Percentiles rank a stretch among this genome's conserved stretches.
Evolutionary conservation across 495 filamentous ascomycete species (phyloP).

Genomic region (Penicillium argentinense): DNA sequence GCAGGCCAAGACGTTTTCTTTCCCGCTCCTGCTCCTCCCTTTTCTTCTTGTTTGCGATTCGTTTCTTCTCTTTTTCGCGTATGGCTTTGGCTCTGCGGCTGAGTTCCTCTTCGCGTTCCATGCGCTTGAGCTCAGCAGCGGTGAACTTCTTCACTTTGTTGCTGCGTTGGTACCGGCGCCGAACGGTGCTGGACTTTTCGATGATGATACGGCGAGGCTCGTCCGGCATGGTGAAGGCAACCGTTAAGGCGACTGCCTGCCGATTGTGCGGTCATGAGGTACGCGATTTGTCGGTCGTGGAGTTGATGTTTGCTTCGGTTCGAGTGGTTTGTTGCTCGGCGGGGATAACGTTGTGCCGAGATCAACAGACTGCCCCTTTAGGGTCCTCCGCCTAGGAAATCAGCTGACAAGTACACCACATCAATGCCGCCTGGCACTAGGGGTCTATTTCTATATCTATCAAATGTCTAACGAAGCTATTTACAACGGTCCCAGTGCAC

Average conservation of each 20-base stretch:
- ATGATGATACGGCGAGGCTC: constrained; percentile 42
- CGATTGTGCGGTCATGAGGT: constrained; percentile 16
- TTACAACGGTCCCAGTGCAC: too few relatives aligned
- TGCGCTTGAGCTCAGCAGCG: constrained; percentile 40
- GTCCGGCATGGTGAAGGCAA: constrained; percentile 36
- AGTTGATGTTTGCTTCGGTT: too few relatives aligned
- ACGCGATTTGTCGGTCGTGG: constrained; percentile 5
- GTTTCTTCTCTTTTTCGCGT: constrained; percentile 42
- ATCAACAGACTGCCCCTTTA: constrained; percentile 29
- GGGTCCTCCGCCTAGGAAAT: constrained; percentile 2
- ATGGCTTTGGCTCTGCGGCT: constrained; percentile 40
- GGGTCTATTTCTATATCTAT: too few relatives aligned
- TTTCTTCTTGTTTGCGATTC: constrained; percentile 43
- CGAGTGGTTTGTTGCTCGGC: neutral
- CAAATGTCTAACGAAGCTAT: too few relatives aligned
- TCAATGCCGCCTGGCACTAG: too few relatives aligned
- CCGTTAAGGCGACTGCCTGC: constrained; percentile 21
- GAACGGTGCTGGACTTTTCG: constrained; percentile 46
- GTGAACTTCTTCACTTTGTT: constrained; percentile 44
- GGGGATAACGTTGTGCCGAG: constrained; percentile 40
- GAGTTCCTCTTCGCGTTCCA: constrained; percentile 47
- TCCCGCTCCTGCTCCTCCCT: constrained; percentile 47
- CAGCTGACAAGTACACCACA: too few relatives aligned
- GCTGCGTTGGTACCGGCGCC: constrained; percentile 49
- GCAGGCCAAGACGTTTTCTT: constrained; percentile 39